phyloP scores from a whole-genome alignment of 1,284 basidiomycete genomes.

The Lentinus polychrous region DNA sequence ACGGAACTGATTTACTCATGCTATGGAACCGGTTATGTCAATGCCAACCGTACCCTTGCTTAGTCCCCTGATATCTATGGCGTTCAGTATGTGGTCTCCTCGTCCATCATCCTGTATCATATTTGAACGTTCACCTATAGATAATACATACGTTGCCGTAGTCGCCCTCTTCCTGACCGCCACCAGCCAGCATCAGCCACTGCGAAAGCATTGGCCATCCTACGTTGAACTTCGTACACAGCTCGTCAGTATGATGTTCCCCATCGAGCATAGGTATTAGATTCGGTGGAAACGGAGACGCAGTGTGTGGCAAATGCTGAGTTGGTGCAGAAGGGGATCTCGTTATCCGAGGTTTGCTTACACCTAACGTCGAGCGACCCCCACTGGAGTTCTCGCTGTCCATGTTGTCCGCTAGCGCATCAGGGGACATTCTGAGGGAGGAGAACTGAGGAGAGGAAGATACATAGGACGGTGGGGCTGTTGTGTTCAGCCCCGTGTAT shows the following conservation, averaged over 20 bases:
- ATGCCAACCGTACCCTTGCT: constrained; percentile 67
- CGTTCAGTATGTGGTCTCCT: no score
- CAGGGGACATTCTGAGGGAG: constrained; percentile 13
- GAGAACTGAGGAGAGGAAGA: constrained; percentile 18
- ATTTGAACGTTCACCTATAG: constrained; percentile 27
- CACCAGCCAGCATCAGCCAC: constrained; percentile 64
- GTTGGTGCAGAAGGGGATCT: constrained; percentile 35
- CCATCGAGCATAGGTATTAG: constrained; percentile 71
- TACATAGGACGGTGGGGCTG: neutral
- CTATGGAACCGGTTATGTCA: constrained; percentile 73
- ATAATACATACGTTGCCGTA: constrained; percentile 46
- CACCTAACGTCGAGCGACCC: constrained; percentile 14
- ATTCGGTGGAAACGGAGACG: constrained; percentile 42
- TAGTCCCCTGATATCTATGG: constrained; percentile 21
- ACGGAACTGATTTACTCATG: constrained; percentile 67
- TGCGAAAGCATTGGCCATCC: constrained; percentile 80
- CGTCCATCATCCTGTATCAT: neutral
- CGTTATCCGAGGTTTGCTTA: constrained; percentile 19
- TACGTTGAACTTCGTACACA: constrained; percentile 76
- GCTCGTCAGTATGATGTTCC: constrained; percentile 86
- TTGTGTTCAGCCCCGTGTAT: neutral
- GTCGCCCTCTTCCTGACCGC: constrained; percentile 40
- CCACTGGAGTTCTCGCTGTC: constrained; percentile 24
- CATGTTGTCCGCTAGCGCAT: constrained; percentile 14
- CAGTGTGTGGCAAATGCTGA: constrained; percentile 18